Conservation (phyloP, 345 rosid species). For the Anastatica hierochuntica region DNA sequence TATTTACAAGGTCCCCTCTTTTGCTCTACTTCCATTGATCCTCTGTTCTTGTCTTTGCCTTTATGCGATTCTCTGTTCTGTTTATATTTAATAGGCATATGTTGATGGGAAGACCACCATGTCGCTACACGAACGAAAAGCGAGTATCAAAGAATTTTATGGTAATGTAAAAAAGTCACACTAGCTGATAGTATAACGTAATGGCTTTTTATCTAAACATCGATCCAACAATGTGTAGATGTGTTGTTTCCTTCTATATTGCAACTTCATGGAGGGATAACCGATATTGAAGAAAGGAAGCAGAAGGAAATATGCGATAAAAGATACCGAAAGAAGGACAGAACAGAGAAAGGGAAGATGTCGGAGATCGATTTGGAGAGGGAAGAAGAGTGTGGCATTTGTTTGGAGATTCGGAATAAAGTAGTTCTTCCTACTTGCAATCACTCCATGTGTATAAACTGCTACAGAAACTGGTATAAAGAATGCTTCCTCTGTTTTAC, state of each 20-base stretch:
- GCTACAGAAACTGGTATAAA: constrained; percentile 64
- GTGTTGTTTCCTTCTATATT: constrained; percentile 78
- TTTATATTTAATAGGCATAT: constrained; percentile 45
- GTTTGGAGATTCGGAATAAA: constrained; percentile 64
- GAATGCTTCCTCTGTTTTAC: too few relatives aligned
- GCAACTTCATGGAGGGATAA: constrained; percentile 74
- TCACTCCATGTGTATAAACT: constrained; percentile 75
- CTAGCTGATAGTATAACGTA: background rate
- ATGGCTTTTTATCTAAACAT: background rate
- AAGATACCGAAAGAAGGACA: constrained; percentile 43
- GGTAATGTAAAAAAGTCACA: constrained; percentile 37
- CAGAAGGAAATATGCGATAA: constrained; percentile 56
- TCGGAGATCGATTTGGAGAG: constrained; percentile 70
- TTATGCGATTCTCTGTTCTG: background rate
- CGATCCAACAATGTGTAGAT: constrained; percentile 36
- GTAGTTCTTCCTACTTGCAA: constrained; percentile 73
- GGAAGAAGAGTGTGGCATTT: constrained; percentile 92
- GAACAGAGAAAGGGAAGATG: constrained; percentile 51
- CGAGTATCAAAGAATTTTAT: constrained; percentile 76
- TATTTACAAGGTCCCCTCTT: constrained; percentile 52
- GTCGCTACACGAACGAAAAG: constrained; percentile 76
- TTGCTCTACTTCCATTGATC: background rate
- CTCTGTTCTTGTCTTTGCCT: background rate
- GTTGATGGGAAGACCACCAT: constrained; percentile 89
- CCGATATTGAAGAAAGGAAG: constrained; percentile 65